Evolutionary conservation across 139 green algal genomes (phyloP), one percentile per base, ranked within the genome.

Genomic region (Edaphochlamys debaryana): DNA sequence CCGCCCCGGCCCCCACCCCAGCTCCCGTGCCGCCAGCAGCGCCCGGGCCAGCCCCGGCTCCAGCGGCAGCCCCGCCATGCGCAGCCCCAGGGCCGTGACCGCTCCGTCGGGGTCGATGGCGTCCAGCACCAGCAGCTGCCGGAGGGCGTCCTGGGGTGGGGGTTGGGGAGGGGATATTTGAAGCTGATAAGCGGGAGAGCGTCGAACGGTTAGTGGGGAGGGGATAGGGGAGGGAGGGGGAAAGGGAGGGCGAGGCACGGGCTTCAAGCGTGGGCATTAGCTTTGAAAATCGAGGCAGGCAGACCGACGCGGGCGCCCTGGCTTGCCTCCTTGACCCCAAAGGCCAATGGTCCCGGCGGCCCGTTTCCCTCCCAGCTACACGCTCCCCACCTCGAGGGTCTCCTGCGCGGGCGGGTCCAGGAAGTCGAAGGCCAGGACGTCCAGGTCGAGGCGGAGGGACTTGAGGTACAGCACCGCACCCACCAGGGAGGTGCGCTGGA

Each of bases 391-490:
- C 79, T 87, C 82, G 74, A 93, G 79, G 0, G 78, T 56, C 41
- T 79, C 86, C 79, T 62, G 42, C 20, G 87, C 85, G 19, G 97
- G 97, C 2, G 84, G 56, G 86, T 99, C 97, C 58, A 99, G 90
- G 91, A 97, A 99, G 81, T 98, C 95, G 82, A 99, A 99, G 13
- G 60, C 66, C 36, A 99, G 89, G 52, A 99, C 93, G 70, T 99
- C 95, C 45, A 98, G 88, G 36, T 88, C 68, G 77, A 92, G 79
- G 29, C 34, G 42, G 79, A 99, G 89, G 36, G 86, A 92, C 90
- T 99, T 99, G n/a, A 99, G 92, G 84, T 97, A 94, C 52, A 99
- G 92, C 83, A 98, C 95, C 23, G 93, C 93, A 1, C 83, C 91
- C 42, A 94, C 90, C 38, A 99, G 91, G 7, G 88, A 94, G 13